Conservation (phyloP, 495 filamentous ascomycete species). For the Aspergillus kassunensis region DNA sequence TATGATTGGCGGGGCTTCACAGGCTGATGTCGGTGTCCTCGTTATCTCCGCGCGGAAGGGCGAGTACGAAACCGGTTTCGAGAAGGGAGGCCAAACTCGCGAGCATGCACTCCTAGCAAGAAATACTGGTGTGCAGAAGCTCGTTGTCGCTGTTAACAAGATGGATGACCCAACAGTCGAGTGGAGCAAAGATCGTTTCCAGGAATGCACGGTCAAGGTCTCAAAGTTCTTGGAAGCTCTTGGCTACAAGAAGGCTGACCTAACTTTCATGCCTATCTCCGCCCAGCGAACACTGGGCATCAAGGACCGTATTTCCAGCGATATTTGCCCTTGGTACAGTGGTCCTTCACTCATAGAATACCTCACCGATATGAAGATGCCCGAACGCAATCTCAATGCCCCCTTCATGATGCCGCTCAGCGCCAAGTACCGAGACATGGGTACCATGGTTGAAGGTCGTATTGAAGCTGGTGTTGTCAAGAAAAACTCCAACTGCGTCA, state of each 20-base stretch:
- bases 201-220: constrained; percentile 89
- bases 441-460: constrained; percentile 95
- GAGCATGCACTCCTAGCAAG: constrained; percentile 97
- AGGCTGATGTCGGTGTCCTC: constrained; percentile 92
- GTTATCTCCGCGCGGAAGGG: constrained; percentile 97
- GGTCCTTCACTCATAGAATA: constrained; percentile 95
- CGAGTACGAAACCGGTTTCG: constrained; percentile 99
- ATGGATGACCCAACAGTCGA: constrained; percentile 97
- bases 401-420: constrained; percentile 99
- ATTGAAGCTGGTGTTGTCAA: constrained; percentile 90
- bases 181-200: constrained; percentile 88
- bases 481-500: constrained; percentile 74
- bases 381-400: constrained; percentile 94
- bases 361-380: constrained; percentile 81
- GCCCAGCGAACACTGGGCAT: constrained; percentile 81
- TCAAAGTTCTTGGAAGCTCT: constrained; percentile 80
- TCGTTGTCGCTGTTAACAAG: constrained; percentile 93
- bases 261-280: constrained; percentile 94
- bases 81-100: constrained; percentile 95
- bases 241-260: constrained; percentile 90
- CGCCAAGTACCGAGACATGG: constrained; percentile 95
- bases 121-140: constrained; percentile 95
- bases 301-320: constrained; percentile 78
- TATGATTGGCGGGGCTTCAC: constrained; percentile 96
- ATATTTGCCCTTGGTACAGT: constrained; percentile 75